Conservation (phyloP, 2,329 filamentous ascomycete genomes). For the Beauveria medogensis region DNA sequence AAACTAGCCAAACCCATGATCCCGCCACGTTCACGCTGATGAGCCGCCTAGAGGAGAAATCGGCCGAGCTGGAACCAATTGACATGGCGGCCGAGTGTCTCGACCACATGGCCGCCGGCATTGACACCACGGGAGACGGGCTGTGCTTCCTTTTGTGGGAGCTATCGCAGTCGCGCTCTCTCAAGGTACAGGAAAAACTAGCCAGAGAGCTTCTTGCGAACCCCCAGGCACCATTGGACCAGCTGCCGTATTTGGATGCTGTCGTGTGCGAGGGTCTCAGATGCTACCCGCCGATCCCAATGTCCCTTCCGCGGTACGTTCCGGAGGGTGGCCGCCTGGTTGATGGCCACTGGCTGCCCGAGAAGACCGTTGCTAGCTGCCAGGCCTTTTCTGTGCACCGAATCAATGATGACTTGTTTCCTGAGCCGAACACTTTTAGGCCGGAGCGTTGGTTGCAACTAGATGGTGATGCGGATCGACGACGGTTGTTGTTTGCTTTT, state of each 20-base stretch:
- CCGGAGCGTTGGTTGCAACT: conserved; percentile 77
- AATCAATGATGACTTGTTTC: conserved; percentile 60
- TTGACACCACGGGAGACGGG: conserved; percentile 63
- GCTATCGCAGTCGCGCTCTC: conserved; percentile 52
- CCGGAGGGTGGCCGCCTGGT: conserved; percentile 46
- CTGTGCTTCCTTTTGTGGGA: conserved; percentile 66
- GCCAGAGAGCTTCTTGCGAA: conserved; percentile 42
- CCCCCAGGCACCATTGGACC: conserved; percentile 33
- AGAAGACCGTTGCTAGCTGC: conserved; percentile 48
- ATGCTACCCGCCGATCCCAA: conserved; percentile 57
- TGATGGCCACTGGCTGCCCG: conserved; percentile 46
- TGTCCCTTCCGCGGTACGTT: conserved; percentile 56
- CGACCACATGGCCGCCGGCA: conserved; percentile 64
- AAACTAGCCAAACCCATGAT: conserved; percentile 37
- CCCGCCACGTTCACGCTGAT: conserved; percentile 49
- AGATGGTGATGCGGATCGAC: conserved; percentile 64
- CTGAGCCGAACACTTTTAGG: conserved; percentile 66
- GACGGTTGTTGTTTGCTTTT: conserved; percentile 57
- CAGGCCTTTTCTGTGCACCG: conserved; percentile 55
- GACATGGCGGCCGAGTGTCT: conserved; percentile 60
- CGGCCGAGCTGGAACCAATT: conserved; percentile 36
- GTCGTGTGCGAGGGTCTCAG: conserved; percentile 55
- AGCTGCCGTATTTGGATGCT: conserved; percentile 52
- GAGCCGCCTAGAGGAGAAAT: conserved; percentile 47
- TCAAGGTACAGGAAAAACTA: conserved; percentile 42